These are phyloP conservation scores for Apiospora koreana DNA, from an alignment of 2,329 filamentous ascomycete species.

Conservation along the genomic window DNA sequence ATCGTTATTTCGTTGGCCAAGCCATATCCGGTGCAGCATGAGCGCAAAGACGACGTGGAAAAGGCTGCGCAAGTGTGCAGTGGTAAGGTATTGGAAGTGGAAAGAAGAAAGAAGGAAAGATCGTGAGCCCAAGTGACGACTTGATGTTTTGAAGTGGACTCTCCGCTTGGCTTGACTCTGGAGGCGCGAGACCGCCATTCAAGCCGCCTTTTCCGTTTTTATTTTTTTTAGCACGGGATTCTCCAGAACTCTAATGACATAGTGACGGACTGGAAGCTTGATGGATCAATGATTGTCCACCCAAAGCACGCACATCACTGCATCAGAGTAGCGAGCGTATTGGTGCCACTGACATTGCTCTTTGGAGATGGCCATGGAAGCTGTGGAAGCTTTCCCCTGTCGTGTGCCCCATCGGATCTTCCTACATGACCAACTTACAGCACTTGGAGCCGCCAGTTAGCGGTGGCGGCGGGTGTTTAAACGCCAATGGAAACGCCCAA, in stretches of 20 bases:
- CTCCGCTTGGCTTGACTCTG: slow-evolving; percentile 16
- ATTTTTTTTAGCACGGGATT: neutral
- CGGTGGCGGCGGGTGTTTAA: neutral
- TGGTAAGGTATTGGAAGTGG: neutral
- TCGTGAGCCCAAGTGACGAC: neutral
- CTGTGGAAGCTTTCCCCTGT: slow-evolving; percentile 1
- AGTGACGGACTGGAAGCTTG: neutral
- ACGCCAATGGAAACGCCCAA: neutral
- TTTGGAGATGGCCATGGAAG: neutral
- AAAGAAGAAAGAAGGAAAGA: slow-evolving; percentile 5
- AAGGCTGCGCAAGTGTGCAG: slow-evolving; percentile 11
- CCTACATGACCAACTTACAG: neutral
- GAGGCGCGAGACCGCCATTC: slow-evolving; percentile 3
- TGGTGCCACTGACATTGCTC: neutral
- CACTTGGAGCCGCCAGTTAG: neutral
- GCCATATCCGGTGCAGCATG: neutral
- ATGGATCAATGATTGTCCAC: neutral
- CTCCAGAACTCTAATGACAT: slow-evolving; percentile 1
- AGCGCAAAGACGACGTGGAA: neutral
- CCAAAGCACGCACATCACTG: neutral
- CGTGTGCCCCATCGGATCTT: slow-evolving; percentile 3
- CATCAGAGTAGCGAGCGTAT: neutral
- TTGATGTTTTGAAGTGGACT: slow-evolving; percentile 14
- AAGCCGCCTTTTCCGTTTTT: neutral
- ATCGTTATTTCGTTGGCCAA: neutral